Evolutionary conservation across 192 early-diverging fungal species (phyloP), one percentile per base, ranked within the genome.

Genomic region (Lobosporangium transversale): DNA sequence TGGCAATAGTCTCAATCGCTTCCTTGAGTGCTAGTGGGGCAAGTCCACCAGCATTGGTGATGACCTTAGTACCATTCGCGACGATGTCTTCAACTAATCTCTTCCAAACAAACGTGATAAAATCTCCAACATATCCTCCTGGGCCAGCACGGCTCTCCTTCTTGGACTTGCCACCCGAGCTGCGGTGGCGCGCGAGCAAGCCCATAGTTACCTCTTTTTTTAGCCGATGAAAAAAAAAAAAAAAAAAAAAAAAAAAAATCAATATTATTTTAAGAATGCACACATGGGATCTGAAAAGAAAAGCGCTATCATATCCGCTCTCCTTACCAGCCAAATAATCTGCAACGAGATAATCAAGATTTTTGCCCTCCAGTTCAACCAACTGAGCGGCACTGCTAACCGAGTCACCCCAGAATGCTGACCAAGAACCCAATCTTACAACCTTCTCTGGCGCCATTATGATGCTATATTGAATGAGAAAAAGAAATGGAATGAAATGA

Each of bases 31-130:
- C 85, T 20, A 87, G 33, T 26, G 89, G 89, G 36, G 88, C 88
- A 20, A 89, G 75, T 14, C 83, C 88, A 62, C 89, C 89, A 18
- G 89, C 89, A 65, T 90, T 90, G 8, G 89, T 90, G 62, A 90
- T 78, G 50, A 90, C 65, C 54, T 85, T 88, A 30, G 83, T 88
- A 23, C 80, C 80, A 49, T 85, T 78, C 53, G 86, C 85, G 31
- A 82, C 58, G 37, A 90, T 58, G 45, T 80, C 76, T 4, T 81
- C 81, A 29, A 85, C 61, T 1, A 86, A 60, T 30, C 64, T 62
- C 27, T 67, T 70, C 51, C 86, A 70, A 5, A 89, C 89, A 35
- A 83, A 71, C 1, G 80, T 84, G 37, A 90, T 74, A 58, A 90
- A 90, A 59, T 90, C 89, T 21, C 78, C 74, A 20, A 88, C 79